A percentile compares a stretch with the other conserved stretches of the same genome.
Conservation (phyloP, 495 filamentous ascomycete species). For the Articulospora tetracladia region DNA sequence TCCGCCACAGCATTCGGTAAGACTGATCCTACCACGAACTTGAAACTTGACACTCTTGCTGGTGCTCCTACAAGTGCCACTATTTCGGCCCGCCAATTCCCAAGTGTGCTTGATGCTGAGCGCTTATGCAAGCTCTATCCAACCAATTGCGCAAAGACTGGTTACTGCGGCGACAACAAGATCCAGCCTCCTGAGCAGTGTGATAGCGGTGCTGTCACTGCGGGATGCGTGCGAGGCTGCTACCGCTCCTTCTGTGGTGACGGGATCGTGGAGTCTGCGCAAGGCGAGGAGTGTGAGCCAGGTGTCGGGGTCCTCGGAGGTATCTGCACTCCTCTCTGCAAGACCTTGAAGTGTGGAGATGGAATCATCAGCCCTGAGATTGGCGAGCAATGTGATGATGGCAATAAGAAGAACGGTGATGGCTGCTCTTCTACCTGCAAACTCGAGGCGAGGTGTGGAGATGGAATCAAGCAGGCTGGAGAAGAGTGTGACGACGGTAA, state of each 20-base stretch:
- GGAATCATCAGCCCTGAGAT: neutral
- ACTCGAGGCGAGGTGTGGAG: neutral
- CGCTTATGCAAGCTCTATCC: neutral
- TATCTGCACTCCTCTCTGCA: neutral
- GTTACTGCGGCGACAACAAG: neutral
- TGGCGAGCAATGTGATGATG: neutral
- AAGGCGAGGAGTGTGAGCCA: neutral
- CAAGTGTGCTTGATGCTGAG: neutral
- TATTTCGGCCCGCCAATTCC: neutral
- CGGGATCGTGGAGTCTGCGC: neutral
- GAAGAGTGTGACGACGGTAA: neutral
- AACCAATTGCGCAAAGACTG: neutral
- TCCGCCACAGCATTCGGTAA: neutral
- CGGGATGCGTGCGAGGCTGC: neutral
- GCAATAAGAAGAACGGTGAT: neutral
- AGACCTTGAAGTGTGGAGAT: neutral
- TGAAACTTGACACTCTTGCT: neutral
- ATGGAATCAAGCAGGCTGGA: neutral
- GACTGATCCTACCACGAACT: neutral
- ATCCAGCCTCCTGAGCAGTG: neutral
- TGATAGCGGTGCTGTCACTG: neutral
- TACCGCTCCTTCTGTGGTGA: neutral
- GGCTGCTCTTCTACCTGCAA: neutral
- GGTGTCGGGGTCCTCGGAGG: neutral
- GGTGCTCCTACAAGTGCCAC: neutral